Conservation (phyloP, 257 asterid species). For the Solanum peruvianum region DNA sequence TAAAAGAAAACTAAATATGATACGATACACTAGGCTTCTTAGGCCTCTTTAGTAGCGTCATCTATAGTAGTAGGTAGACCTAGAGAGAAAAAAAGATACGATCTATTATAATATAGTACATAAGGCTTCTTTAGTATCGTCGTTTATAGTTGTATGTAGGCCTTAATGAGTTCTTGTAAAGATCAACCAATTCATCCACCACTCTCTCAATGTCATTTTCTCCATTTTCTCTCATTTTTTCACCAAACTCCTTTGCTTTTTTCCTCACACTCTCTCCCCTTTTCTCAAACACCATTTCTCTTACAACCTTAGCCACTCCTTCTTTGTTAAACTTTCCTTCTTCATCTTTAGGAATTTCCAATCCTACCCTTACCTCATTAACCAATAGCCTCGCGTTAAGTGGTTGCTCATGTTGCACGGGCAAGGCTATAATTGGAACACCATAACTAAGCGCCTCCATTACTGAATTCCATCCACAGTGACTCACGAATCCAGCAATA, state of each 20-base stretch:
- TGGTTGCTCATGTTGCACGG: conserved; percentile 64
- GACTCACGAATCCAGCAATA: conserved; percentile 48
- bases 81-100: too few species aligned
- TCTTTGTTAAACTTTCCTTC: conserved; percentile 23
- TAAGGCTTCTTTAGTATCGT: background rate
- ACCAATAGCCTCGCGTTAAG: conserved; percentile 47
- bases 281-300: conserved; percentile 24
- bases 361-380: conserved; percentile 32
- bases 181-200: conserved; percentile 28
- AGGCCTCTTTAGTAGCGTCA: too few species aligned
- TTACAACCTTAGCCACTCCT: conserved; percentile 31
- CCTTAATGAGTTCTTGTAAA: conserved; percentile 9
- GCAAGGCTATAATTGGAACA: conserved; percentile 47
- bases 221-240: conserved; percentile 18
- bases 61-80: too few species aligned
- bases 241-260: conserved; percentile 19
- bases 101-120: background rate
- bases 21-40: too few species aligned
- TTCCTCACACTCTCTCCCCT: conserved; percentile 19
- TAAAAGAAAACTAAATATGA: too few species aligned
- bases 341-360: conserved; percentile 32
- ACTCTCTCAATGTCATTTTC: conserved; percentile 29
- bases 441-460: conserved; percentile 34
- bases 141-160: background rate
- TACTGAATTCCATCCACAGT: conserved; percentile 65